phyloP scores from a whole-genome alignment of 1,284 basidiomycete species.

The Ceratobasidium sp. region DNA sequence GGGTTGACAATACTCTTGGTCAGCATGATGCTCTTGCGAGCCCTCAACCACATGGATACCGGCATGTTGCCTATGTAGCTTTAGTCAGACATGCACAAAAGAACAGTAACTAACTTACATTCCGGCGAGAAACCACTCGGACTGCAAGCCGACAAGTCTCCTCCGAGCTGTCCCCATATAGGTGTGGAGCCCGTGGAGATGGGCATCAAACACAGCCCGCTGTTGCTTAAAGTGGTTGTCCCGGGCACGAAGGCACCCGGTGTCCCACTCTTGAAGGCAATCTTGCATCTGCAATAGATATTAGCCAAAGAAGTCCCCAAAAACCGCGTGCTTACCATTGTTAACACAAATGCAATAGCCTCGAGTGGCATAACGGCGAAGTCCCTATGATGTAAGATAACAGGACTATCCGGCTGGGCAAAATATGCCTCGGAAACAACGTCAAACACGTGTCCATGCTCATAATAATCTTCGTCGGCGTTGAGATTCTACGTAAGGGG shows the following conservation, averaged over 20 bases:
- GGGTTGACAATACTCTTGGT: neutral
- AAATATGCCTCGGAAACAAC: too few species aligned
- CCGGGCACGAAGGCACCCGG: neutral
- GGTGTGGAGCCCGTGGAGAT: neutral
- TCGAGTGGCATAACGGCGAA: neutral
- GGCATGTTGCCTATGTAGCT: neutral
- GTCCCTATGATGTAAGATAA: too few species aligned
- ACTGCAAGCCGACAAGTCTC: neutral
- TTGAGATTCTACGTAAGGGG: too few species aligned
- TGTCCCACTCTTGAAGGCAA: constrained; percentile 7
- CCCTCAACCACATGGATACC: neutral
- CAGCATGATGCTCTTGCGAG: neutral
- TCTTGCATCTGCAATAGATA: constrained; percentile 4
- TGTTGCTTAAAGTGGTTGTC: neutral
- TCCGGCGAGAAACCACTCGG: neutral
- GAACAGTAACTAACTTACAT: neutral
- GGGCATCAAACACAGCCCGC: constrained; percentile 1
- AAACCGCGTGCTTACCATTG: neutral
- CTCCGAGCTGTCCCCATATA: neutral
- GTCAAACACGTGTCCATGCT: too few species aligned
- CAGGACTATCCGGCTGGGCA: too few species aligned
- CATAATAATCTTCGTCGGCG: too few species aligned
- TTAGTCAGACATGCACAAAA: neutral
- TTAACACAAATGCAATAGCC: neutral
- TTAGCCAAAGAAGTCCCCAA: too few species aligned